phyloP scores from a whole-genome alignment of 345 rosid species.

The Eutrema heterophyllum region DNA sequence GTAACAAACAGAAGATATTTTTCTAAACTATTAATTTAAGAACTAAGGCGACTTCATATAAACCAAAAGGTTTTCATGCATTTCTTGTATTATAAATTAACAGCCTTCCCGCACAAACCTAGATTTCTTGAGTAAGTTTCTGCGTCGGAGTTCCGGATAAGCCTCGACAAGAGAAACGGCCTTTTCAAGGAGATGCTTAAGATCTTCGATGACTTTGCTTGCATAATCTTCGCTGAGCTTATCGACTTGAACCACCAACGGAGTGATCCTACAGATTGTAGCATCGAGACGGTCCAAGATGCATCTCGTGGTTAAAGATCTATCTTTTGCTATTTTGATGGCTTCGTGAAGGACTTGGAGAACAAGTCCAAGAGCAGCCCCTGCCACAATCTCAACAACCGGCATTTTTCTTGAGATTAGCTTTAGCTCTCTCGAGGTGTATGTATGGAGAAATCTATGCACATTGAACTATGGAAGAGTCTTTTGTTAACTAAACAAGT shows the following conservation, averaged over 20 bases:
- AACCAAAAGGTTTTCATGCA: background rate
- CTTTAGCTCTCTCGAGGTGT: background rate
- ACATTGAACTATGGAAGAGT: background rate
- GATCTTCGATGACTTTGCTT: conserved; percentile 12
- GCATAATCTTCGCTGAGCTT: background rate
- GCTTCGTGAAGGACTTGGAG: conserved; percentile 5
- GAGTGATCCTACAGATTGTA: conserved; percentile 13
- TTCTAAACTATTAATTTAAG: background rate
- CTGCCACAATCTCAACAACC: background rate
- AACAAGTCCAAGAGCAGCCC: background rate
- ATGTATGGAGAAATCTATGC: background rate
- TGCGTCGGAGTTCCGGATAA: conserved; percentile 15
- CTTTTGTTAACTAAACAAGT: background rate
- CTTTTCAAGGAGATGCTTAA: conserved; percentile 2
- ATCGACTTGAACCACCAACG: conserved; percentile 3
- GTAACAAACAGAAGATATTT: background rate
- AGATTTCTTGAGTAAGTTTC: conserved; percentile 16
- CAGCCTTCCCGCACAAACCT: background rate
- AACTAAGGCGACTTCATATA: background rate
- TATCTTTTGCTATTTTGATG: conserved; percentile 9
- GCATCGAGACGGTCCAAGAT: conserved; percentile 17
- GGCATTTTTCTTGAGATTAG: conserved; percentile 1
- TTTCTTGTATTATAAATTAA: background rate
- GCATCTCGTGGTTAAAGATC: background rate
- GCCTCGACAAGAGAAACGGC: background rate